Evolutionary conservation across 192 early-diverging fungal species (phyloP).

Genomic region (Coemansia interrupta): DNA sequence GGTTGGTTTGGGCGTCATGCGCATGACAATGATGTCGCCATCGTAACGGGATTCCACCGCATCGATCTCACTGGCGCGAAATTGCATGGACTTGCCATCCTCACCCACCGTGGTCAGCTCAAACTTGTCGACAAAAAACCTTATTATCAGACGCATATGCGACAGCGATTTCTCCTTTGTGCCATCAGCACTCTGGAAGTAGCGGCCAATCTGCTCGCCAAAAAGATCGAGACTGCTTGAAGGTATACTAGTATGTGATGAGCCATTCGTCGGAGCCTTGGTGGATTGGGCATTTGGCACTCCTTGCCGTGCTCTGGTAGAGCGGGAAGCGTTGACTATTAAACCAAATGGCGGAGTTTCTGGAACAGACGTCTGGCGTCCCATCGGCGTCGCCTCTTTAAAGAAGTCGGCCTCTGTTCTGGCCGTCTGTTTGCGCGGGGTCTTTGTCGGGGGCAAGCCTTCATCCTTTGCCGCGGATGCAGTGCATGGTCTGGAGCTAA

Average conservation of each 20-base stretch:
- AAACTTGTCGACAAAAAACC: conserved; percentile 14
- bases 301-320: no score
- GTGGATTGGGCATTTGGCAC: no score
- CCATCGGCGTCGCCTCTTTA: no score
- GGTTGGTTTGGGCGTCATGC: conserved; percentile 20
- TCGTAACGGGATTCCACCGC: conserved; percentile 14
- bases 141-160: conserved; percentile 11
- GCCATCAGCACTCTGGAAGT: not conserved
- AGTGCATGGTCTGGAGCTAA: no score
- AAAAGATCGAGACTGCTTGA: conserved; percentile 17
- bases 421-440: no score
- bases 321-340: no score
- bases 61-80: conserved; percentile 18
- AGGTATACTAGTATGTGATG: not conserved
- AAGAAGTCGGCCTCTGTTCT: no score
- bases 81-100: conserved; percentile 11
- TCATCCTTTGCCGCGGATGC: no score
- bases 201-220: conserved; percentile 33
- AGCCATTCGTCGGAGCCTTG: not conserved
- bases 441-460: not conserved
- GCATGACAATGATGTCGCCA: conserved; percentile 18
- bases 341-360: no score
- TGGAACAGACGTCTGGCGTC: no score
- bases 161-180: not conserved
- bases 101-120: conserved; percentile 21